A percentile compares a stretch with the other conserved stretches of the same genome.
Conservation (phyloP, 257 asterid genomes). For the Nicotiana obtusifolia region DNA sequence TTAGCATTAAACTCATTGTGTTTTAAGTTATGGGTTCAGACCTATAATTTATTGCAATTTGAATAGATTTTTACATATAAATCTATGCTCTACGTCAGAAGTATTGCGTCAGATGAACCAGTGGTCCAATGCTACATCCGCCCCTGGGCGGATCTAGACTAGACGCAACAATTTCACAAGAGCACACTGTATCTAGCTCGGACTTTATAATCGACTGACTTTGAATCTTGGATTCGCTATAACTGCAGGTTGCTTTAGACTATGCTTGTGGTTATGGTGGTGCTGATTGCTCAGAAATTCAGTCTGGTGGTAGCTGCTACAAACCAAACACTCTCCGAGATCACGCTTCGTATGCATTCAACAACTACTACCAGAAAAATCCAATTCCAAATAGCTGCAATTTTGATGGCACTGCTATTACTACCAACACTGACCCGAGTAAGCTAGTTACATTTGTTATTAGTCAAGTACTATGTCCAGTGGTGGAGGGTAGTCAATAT, state of each 20-base stretch:
- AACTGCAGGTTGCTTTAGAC: slow-evolving; percentile 54
- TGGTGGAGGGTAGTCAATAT: too few relatives aligned
- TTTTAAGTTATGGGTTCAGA: too few relatives aligned
- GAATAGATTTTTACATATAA: too few relatives aligned
- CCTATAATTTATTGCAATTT: too few relatives aligned
- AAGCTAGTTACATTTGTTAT: slow-evolving; percentile 21
- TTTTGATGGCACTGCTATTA: slow-evolving; percentile 60
- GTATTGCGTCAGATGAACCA: too few relatives aligned
- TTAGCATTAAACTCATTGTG: too few relatives aligned
- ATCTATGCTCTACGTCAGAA: too few relatives aligned
- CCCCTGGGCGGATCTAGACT: not conserved
- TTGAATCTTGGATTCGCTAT: not conserved
- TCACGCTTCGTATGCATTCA: slow-evolving; percentile 68
- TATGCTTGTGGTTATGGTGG: slow-evolving; percentile 66
- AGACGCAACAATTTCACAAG: not conserved
- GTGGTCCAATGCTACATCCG: too few relatives aligned
- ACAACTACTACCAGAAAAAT: slow-evolving; percentile 53
- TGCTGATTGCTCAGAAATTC: slow-evolving; percentile 55
- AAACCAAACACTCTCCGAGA: slow-evolving; percentile 34
- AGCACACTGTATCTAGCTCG: not conserved
- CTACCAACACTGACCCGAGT: slow-evolving; percentile 70
- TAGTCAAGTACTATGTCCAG: too few relatives aligned
- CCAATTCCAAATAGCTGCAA: slow-evolving; percentile 65
- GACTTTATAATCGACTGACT: not conserved
- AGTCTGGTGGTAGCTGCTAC: slow-evolving; percentile 42